These are phyloP conservation scores for Skeletonema costatum DNA, from an alignment of 108 stramenopile species.

Conservation along the genomic window DNA sequence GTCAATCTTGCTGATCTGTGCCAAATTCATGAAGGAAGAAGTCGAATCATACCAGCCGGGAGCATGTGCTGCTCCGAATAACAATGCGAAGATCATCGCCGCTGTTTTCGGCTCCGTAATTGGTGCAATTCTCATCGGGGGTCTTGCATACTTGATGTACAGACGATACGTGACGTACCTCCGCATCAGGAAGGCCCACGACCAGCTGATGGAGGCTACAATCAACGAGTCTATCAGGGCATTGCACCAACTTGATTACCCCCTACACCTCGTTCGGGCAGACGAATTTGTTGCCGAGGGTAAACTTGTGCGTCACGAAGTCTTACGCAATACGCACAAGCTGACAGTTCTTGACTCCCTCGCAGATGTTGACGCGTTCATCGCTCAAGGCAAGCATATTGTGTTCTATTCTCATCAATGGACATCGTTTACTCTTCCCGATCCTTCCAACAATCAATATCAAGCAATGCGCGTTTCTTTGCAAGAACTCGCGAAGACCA, in stretches of 20 bases:
- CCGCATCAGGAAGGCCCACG: constrained; percentile 40
- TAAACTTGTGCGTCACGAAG: constrained; percentile 40
- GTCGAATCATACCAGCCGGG: constrained; percentile 36
- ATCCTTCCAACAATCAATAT: constrained; percentile 35
- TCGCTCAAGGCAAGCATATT: constrained; percentile 34
- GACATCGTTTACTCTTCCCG: constrained; percentile 36
- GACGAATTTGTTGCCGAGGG: constrained; percentile 37
- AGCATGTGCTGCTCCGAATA: constrained; percentile 22
- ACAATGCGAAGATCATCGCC: constrained; percentile 13
- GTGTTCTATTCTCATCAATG: constrained; percentile 51
- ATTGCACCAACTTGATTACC: constrained; percentile 40
- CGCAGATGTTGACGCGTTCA: constrained; percentile 44
- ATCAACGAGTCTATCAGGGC: constrained; percentile 37
- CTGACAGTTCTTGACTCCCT: constrained; percentile 48
- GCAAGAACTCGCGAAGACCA: constrained; percentile 22
- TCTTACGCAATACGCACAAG: constrained; percentile 40
- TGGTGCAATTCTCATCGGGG: constrained; percentile 9
- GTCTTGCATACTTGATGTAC: constrained; percentile 14
- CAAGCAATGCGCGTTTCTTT: constrained; percentile 21
- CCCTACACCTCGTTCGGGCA: constrained; percentile 41
- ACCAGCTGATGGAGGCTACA: constrained; percentile 44
- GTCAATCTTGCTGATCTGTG: constrained; percentile 27
- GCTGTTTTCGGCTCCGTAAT: constrained; percentile 24
- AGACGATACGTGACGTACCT: constrained; percentile 18
- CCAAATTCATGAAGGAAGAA: constrained; percentile 35